Conservation (phyloP, 352 stramenopile species). For the Pythium vanterpoolii region DNA sequence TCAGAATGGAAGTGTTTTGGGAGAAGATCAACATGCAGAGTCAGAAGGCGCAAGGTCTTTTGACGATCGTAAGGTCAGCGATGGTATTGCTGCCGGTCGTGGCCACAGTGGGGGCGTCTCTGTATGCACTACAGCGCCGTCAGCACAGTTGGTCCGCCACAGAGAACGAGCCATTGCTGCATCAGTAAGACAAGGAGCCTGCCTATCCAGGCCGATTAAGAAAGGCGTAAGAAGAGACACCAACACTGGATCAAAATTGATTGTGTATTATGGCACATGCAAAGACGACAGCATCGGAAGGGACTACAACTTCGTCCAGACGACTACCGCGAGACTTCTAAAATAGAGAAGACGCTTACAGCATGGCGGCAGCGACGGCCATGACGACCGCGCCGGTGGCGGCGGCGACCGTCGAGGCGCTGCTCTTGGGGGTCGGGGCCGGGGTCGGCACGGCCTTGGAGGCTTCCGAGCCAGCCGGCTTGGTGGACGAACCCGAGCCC, state of each 20-base stretch:
- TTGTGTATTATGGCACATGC: background rate
- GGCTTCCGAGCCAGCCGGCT: background rate
- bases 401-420: conserved; percentile 10
- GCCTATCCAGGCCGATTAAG: no score
- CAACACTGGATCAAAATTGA: background rate
- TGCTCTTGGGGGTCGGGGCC: conserved; percentile 11
- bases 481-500: background rate
- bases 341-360: background rate
- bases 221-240: background rate
- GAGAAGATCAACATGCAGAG: no score
- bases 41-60: no score
- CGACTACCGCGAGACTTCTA: background rate
- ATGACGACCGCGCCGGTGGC: conserved; percentile 11
- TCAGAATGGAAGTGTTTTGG: background rate
- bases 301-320: background rate
- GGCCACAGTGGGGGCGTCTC: background rate
- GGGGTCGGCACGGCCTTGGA: background rate
- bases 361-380: conserved; percentile 8
- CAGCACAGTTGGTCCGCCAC: background rate
- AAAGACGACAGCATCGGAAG: background rate
- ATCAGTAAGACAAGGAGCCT: background rate
- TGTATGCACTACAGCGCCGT: background rate
- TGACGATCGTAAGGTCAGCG: background rate
- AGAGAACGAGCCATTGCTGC: background rate
- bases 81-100: background rate